Base-by-base conservation (phyloP, 169 alveolate genomes). In the Plasmodium falciparum region DNA sequence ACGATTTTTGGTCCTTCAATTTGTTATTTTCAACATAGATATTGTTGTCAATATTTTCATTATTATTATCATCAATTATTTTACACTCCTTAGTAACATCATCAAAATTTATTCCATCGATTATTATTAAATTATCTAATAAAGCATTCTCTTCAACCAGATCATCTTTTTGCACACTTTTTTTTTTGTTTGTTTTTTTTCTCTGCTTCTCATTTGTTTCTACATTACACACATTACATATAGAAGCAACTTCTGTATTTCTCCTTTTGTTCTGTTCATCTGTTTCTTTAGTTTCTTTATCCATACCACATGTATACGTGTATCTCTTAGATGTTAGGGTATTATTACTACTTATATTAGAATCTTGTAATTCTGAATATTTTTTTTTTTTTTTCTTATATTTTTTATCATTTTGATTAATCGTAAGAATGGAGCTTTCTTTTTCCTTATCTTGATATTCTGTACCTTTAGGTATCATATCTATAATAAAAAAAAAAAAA, bases 1-100 rank as follows among this genome's bases (percentile, higher is more conserved):
- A 2, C n/a, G 47, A 52, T 54, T 9, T 6, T 29, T 56, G 59
- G 52, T 13, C 56, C 62, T 62, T 13, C 59, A 22, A 17, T 7
- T 33, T 62, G 6, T 22, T 62, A 17, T 24, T 49, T 5, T 5
- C 47, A 22, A 39, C 47, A 22, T 62, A 4, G 4, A 4, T 39
- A 39, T 5, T 39, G 4, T 39, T 6, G 7, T 39, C 9, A 33
- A 4, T 61, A 11, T 20, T 20, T 0, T 24, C 20, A 12, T 22
- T 20, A 3, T 61, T 62, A 29, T 43, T 33, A 62, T 11, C 86
- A 22, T 45, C 86, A 29, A 45, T 63, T 49, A 54, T 33, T 67
- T 78, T 78, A 61, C 89, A 78, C 58, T 78, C 89, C 49, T 78
- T 78, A 17, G 89, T 78, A 45, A 78, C 65, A 7, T 78, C 89